Evolutionary conservation across 2,329 filamentous ascomycete genomes (phyloP), one percentile per base, ranked within the genome.

Genomic region (Stachybotrys chartarum): DNA sequence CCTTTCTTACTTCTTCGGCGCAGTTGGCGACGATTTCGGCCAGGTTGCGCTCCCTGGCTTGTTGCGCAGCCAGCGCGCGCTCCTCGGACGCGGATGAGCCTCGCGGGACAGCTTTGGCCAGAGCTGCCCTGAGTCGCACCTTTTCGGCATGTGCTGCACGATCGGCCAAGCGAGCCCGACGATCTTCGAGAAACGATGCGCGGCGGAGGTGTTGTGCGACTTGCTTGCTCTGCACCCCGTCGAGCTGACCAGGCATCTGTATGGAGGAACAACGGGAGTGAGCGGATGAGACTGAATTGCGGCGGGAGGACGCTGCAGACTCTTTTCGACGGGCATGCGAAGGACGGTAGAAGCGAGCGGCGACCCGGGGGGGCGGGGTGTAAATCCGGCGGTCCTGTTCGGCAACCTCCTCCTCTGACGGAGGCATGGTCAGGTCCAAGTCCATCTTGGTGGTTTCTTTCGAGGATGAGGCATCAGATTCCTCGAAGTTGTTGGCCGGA

Each of bases 131-230:
- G 58, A 91, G 72, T 53, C 90, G 85, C 16, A 94, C 90, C 68
- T 92, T 90, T 70, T 94, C 90, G 24, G 87, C 90, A 70, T 94
- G 89, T 7, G 87, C 87, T 31, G 90, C 90, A 55, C 89, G 79
- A 69, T 92, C 89, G 54, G 90, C 89, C 17, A 94, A 78, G 18
- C 89, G 82, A 14, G 89, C 88, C 67, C 90, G 91, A 58, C 90
- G 85, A 61, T 87, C 87, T 69, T 92, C 89, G 58, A 93, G 81
- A 56, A 93, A 92, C 16, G 87, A 90, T 51, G 88, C 86, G 54
- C 90, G 85, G 48, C 90, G 88, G 55, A 91, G 78, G 67, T 91
- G 88, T 67, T 91, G 88, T 55, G 88, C 88, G 55, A 91, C 77
- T 70, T 90, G 81, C 68, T 88, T 89, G 76, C 86, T 91, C 72